A percentile compares a stretch with the other conserved stretches of the same genome.
phyloP scores from a whole-genome alignment of 768 basidiomycete species.

The Hygrocybe punicea region DNA sequence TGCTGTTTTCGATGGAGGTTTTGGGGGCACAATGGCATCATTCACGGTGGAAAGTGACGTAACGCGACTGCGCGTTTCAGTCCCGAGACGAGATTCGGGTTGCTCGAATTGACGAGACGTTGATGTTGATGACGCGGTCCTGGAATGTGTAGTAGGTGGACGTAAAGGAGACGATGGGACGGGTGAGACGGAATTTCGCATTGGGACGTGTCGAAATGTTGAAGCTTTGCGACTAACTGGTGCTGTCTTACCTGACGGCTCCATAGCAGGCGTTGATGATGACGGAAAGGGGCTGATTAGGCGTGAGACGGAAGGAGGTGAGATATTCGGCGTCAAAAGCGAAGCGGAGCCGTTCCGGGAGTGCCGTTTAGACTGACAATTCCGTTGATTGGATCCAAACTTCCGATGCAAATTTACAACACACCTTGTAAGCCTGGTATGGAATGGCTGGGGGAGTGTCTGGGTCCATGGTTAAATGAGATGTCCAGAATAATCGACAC shows the following conservation, averaged over 20 bases:
- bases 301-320: slow-evolving; percentile 27
- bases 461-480: not conserved
- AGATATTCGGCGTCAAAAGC: slow-evolving; percentile 25
- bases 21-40: not conserved
- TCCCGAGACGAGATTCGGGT: too few relatives aligned
- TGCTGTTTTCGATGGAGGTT: slow-evolving; percentile 1
- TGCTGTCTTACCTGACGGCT: not conserved
- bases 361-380: slow-evolving; percentile 46
- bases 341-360: slow-evolving; percentile 37
- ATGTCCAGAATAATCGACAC: not conserved
- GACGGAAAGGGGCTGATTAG: slow-evolving; percentile 15
- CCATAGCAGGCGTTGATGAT: not conserved
- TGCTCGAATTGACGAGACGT: too few relatives aligned
- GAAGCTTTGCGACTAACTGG: not conserved
- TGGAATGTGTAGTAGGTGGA: not conserved
- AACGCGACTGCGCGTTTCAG: too few relatives aligned
- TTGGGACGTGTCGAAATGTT: not conserved
- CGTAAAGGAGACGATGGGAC: not conserved
- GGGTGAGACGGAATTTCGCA: not conserved
- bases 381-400: slow-evolving; percentile 2
- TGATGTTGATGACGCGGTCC: not conserved
- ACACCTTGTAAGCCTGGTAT: slow-evolving; percentile 52
- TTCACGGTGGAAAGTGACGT: too few relatives aligned
- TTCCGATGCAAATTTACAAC: slow-evolving; percentile 12
- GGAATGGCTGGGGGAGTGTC: slow-evolving; percentile 29